Evolutionary conservation across 2,329 filamentous ascomycete genomes (phyloP).

Genomic region (Neonectria coccinea): DNA sequence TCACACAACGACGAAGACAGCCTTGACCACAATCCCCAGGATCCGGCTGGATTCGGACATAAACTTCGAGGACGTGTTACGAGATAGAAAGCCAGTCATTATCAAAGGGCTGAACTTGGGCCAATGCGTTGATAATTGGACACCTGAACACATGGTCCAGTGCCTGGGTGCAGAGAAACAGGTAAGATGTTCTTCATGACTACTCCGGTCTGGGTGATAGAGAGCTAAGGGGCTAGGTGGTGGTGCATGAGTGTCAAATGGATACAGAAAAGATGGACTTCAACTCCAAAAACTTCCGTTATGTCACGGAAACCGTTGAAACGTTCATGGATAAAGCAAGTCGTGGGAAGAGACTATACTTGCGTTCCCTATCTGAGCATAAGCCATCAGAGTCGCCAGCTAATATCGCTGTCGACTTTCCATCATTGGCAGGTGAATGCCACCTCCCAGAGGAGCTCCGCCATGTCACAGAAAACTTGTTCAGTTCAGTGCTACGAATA

Average conservation of each 20-base stretch:
- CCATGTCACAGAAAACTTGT: constrained; percentile 70
- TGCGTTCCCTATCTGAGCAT: constrained; percentile 79
- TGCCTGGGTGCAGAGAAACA: constrained; percentile 71
- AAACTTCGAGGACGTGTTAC: constrained; percentile 71
- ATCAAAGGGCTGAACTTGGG: constrained; percentile 76
- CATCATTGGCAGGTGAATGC: constrained; percentile 77
- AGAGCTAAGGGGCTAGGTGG: constrained; percentile 61
- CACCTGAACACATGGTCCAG: constrained; percentile 72
- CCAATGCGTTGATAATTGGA: constrained; percentile 75
- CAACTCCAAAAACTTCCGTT: constrained; percentile 83
- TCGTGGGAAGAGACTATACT: constrained; percentile 74
- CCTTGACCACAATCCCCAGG: constrained; percentile 59
- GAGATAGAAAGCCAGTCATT: constrained; percentile 66
- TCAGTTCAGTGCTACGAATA: constrained; percentile 84
- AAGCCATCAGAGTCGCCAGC: constrained; percentile 77
- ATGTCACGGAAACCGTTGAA: constrained; percentile 75
- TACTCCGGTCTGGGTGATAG: not conserved
- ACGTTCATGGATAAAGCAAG: constrained; percentile 72
- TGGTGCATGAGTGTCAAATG: constrained; percentile 75
- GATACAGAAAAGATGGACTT: constrained; percentile 79
- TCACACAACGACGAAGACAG: constrained; percentile 26
- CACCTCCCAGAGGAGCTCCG: constrained; percentile 71
- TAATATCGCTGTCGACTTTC: constrained; percentile 78
- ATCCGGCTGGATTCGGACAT: constrained; percentile 62
- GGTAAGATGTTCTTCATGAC: constrained; percentile 55